These are phyloP conservation scores for Penicillium steckii DNA, from an alignment of 495 filamentous ascomycete species.

Conservation along the genomic window DNA sequence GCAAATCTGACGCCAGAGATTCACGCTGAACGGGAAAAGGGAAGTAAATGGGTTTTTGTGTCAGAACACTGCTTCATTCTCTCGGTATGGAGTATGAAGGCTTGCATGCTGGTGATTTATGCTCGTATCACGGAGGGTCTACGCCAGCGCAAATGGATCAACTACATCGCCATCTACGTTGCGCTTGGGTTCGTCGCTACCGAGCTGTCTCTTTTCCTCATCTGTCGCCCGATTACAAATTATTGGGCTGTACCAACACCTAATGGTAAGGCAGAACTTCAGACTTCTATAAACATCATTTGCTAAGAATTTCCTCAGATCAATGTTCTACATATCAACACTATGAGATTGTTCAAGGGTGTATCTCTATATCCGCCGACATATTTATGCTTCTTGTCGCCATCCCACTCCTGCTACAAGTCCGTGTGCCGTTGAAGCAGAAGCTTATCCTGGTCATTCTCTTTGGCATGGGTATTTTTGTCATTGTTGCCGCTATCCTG, in stretches of 20 bases:
- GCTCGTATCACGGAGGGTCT: constrained; percentile 47
- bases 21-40: constrained; percentile 42
- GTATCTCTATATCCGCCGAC: constrained; percentile 65
- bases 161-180: constrained; percentile 53
- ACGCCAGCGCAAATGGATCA: constrained; percentile 39
- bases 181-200: constrained; percentile 55
- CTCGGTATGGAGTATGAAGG: constrained; percentile 49
- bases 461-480: constrained; percentile 63
- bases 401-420: constrained; percentile 59
- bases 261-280: constrained; percentile 20
- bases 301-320: constrained; percentile 14
- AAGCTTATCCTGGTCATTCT: constrained; percentile 56
- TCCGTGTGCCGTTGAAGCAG: constrained; percentile 52
- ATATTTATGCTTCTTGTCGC: constrained; percentile 63
- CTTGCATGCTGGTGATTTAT: constrained; percentile 57
- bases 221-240: constrained; percentile 58
- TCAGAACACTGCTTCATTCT: constrained; percentile 54
- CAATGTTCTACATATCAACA: constrained; percentile 53
- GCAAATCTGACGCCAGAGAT: constrained; percentile 34
- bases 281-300: neutral
- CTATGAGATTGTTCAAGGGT: constrained; percentile 52
- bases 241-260: constrained; percentile 59
- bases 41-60: constrained; percentile 58
- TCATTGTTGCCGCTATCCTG: constrained; percentile 62
- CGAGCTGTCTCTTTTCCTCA: constrained; percentile 62